Percentiles rank a stretch among this genome's conserved stretches.
Evolutionary conservation across 257 asterid genomes (phyloP).

Genomic region (Petunia secreta): DNA sequence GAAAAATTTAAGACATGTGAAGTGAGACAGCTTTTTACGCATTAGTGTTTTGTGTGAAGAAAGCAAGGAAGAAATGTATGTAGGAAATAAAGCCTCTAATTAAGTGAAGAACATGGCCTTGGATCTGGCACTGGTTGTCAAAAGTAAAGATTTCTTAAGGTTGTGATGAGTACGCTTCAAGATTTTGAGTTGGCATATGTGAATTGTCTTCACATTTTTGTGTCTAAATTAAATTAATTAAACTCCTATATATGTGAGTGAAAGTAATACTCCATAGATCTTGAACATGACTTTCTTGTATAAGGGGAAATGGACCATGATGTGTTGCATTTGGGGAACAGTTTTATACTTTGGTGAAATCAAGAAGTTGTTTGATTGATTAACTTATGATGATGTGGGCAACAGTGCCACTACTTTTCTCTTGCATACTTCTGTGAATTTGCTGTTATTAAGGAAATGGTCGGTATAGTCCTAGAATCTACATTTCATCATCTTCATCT

Average conservation of each 20-base stretch:
- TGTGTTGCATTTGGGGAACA: conserved; percentile 41
- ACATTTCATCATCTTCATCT: not conserved
- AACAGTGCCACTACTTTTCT: conserved; percentile 26
- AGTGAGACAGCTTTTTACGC: conserved; percentile 5
- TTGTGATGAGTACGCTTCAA: conserved; percentile 40
- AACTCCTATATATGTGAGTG: not conserved
- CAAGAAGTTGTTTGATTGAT: conserved; percentile 39
- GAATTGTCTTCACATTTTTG: conserved; percentile 13
- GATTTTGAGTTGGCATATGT: conserved; percentile 46
- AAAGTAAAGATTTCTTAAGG: conserved; percentile 19
- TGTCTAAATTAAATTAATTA: not conserved
- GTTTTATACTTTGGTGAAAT: conserved; percentile 39
- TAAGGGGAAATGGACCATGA: conserved; percentile 36
- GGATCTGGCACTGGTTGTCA: conserved; percentile 40
- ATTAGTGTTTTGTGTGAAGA: not conserved
- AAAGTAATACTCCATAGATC: not conserved
- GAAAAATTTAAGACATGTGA: not conserved
- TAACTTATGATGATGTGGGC: conserved; percentile 32
- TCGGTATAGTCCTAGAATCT: conserved; percentile 25
- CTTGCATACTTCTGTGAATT: conserved; percentile 22
- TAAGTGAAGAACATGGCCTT: conserved; percentile 21
- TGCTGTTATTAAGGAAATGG: conserved; percentile 52
- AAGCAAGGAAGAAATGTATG: not conserved
- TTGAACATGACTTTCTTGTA: conserved; percentile 23
- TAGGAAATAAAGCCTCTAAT: conserved; percentile 20